These are phyloP conservation scores for Saccharomycopsis amapae DNA, from an alignment of 805 yeast species.

Conservation along the genomic window DNA sequence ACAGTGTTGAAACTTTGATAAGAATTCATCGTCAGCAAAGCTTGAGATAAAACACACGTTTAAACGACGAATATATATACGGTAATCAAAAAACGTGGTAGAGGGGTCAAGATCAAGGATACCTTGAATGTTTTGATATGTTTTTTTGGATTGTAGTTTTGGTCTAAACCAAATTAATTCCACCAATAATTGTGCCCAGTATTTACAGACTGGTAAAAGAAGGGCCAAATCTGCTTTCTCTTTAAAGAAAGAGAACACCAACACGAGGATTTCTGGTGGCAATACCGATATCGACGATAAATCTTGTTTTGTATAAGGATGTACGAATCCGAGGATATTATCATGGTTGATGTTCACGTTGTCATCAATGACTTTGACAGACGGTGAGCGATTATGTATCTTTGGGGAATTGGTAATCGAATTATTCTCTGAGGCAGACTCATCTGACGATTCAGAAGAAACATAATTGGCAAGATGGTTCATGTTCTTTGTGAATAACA, in stretches of 20 bases:
- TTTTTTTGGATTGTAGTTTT: conserved; percentile 43
- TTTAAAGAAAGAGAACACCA: conserved; percentile 58
- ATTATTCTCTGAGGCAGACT: conserved; percentile 3
- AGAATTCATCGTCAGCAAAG: conserved; percentile 55
- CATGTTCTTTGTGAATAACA: too few relatives aligned
- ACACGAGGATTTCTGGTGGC: conserved; percentile 52
- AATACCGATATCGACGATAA: conserved; percentile 24
- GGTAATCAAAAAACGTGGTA: conserved; percentile 57
- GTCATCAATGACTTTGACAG: neutral
- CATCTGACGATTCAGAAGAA: conserved; percentile 14
- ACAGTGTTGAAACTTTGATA: conserved; percentile 59
- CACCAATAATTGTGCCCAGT: conserved; percentile 71
- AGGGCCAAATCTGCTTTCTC: conserved; percentile 53
- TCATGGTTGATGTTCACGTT: neutral
- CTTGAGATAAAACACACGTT: conserved; percentile 72
- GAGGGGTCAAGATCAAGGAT: conserved; percentile 45
- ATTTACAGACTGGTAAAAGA: conserved; percentile 65
- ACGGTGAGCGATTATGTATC: neutral
- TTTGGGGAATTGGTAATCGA: conserved; percentile 4
- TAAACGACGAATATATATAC: conserved; percentile 65
- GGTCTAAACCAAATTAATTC: conserved; percentile 89
- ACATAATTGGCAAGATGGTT: conserved; percentile 1
- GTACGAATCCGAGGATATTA: conserved; percentile 1
- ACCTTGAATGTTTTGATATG: conserved; percentile 45
- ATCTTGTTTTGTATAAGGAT: conserved; percentile 14